Percentiles rank a stretch among this genome's conserved stretches.
Evolutionary conservation across 805 yeast genomes (phyloP).

Genomic region (Lachancea waltii): DNA sequence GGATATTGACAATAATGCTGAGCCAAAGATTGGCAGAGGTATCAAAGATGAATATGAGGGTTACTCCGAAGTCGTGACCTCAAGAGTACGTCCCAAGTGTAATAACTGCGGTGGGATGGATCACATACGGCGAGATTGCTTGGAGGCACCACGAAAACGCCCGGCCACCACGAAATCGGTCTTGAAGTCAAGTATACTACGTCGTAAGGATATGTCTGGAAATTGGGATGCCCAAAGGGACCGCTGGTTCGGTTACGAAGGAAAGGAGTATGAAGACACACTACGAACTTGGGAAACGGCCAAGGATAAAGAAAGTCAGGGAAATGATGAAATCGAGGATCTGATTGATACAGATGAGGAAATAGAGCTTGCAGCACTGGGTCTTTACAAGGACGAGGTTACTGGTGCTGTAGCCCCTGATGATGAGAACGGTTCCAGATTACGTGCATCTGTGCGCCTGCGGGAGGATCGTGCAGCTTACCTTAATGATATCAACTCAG

Average conservation of each 20-base stretch:
- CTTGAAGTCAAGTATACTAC: neutral
- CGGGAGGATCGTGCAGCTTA: slow-evolving; percentile 75
- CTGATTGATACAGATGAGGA: slow-evolving; percentile 39
- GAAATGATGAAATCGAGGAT: slow-evolving; percentile 10
- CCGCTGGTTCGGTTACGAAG: slow-evolving; percentile 75
- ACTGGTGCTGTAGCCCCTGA: slow-evolving; percentile 19
- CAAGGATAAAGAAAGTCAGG: slow-evolving; percentile 13
- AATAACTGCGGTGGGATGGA: slow-evolving; percentile 51
- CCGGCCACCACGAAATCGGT: neutral
- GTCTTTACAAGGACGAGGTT: slow-evolving; percentile 24
- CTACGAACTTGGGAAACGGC: slow-evolving; percentile 41
- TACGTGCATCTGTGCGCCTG: slow-evolving; percentile 44
- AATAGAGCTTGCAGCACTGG: slow-evolving; percentile 38
- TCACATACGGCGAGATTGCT: slow-evolving; percentile 48
- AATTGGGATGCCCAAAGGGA: slow-evolving; percentile 68
- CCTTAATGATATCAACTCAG: slow-evolving; percentile 43
- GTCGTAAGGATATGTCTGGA: slow-evolving; percentile 16
- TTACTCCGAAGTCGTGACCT: slow-evolving; percentile 18
- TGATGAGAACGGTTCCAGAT: slow-evolving; percentile 12
- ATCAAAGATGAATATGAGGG: slow-evolving; percentile 40
- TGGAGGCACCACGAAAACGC: slow-evolving; percentile 46
- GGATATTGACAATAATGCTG: slow-evolving; percentile 40
- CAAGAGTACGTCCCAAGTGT: slow-evolving; percentile 29
- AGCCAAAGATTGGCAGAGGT: slow-evolving; percentile 51
- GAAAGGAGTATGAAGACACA: slow-evolving; percentile 51